Evolutionary conservation across 176 grass and related monocot genomes (phyloP), one percentile per base, ranked within the genome.

Genomic region (Oryza punctata): DNA sequence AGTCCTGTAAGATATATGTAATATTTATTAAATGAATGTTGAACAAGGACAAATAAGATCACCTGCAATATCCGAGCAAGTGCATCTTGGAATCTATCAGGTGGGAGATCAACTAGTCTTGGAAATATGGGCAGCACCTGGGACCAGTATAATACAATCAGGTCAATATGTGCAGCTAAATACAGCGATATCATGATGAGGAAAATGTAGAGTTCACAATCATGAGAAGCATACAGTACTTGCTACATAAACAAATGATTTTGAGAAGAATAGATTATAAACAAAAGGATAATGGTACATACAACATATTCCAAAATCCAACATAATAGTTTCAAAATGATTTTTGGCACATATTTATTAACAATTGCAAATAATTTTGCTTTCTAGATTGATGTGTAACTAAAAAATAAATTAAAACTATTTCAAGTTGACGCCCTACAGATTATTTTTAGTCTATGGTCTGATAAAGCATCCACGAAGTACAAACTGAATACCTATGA

Each of bases 11-110:
- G 12, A 18, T 13, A 1, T 12, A 59, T 43, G 13, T 41, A 75
- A 76, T 86, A 73, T 50, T 12, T 26, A 47, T 79, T 9, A 79
- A 76, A 5, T 67, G 23, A 79, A 28, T 10, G 25, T 43, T 27
- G 8, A 59, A 67, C 67, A 41, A 66, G 72, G 33, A 83, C 46
- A 54, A 54, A 38, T 44, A 45, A 78, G 37, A 49, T 82, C 77
- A 94, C 97, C 97, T 99, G 97, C 77, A 99, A 87, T 87, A 99
- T 99, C 49, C 93, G 91, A 94, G 97, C 97, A 84, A 99, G 85
- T 81, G 90, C 97, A 16, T 94, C 91, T 89, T 99, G 93, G 79
- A 99, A 99, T 69, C 85, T 99, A 23, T 85, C 89, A 77, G 91
- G 70, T 8, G 97, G 88, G 79, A 99, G 97, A 84, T 99, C 93